phyloP scores from a whole-genome alignment of 805 yeast species.

The Metschnikowia corniflorae region DNA sequence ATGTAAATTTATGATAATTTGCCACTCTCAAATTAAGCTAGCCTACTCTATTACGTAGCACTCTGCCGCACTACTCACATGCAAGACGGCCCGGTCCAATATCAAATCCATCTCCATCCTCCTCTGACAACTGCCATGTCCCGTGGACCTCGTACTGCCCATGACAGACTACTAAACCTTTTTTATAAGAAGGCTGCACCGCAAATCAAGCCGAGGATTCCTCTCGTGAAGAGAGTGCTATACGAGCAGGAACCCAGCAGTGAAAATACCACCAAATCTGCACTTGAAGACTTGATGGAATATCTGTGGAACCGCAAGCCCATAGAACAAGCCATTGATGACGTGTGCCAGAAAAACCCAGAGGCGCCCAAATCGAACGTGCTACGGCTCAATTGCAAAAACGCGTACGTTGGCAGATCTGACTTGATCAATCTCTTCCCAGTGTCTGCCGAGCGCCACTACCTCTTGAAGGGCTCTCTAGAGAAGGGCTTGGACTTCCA shows the following conservation, averaged over 20 bases:
- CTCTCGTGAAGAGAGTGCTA: conserved; percentile 25
- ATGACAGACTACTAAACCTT: conserved; percentile 28
- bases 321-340: conserved; percentile 22
- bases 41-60: too few species aligned
- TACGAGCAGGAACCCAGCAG: conserved; percentile 20
- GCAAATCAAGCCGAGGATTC: conserved; percentile 27
- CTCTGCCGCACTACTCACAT: too few species aligned
- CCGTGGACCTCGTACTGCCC: conserved; percentile 7
- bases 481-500: conserved; percentile 29
- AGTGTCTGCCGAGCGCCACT: conserved; percentile 27
- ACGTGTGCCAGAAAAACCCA: conserved; percentile 16
- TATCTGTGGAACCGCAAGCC: conserved; percentile 33
- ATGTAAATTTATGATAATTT: too few species aligned
- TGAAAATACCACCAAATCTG: conserved; percentile 16
- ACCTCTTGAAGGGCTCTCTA: conserved; percentile 21
- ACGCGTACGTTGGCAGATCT: conserved; percentile 32
- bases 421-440: conserved; percentile 44
- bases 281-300: conserved; percentile 27
- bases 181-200: conserved; percentile 29
- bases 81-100: too few species aligned
- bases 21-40: too few species aligned
- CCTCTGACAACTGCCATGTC: conserved; percentile 2
- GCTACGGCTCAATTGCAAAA: conserved; percentile 35
- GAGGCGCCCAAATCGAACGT: conserved; percentile 24
- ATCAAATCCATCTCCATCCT: too few species aligned